phyloP scores from a whole-genome alignment of 2,329 filamentous ascomycete genomes.

The Paecilomyces sp. region DNA sequence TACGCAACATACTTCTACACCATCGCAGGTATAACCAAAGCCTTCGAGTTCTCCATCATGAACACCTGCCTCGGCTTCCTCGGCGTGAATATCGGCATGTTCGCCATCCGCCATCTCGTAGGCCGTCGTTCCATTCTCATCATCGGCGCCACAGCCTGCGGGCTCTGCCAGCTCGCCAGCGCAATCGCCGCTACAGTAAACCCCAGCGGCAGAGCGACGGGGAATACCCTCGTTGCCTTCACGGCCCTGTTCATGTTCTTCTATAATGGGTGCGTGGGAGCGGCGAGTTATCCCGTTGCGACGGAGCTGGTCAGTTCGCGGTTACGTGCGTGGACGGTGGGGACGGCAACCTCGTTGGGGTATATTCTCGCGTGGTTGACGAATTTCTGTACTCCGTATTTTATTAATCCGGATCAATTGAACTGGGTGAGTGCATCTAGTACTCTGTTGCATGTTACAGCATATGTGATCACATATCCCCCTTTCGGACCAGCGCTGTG shows the following conservation, averaged over 20 bases:
- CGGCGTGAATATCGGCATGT: slow-evolving; percentile 44
- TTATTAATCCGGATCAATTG: slow-evolving; percentile 31
- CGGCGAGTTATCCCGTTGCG: slow-evolving; percentile 23
- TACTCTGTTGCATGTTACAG: too few species aligned
- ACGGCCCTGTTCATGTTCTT: slow-evolving; percentile 28
- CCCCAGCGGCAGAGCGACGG: slow-evolving; percentile 8
- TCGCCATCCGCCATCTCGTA: slow-evolving; percentile 40
- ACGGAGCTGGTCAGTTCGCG: slow-evolving; percentile 20
- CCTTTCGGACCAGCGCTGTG: too few species aligned
- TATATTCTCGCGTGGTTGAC: slow-evolving; percentile 30
- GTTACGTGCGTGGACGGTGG: slow-evolving; percentile 28
- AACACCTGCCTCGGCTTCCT: slow-evolving; percentile 44
- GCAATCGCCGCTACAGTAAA: slow-evolving; percentile 29
- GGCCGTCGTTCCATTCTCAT: slow-evolving; percentile 44
- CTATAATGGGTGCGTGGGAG: slow-evolving; percentile 27
- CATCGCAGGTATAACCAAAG: slow-evolving; percentile 36
- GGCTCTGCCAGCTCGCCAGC: slow-evolving; percentile 39
- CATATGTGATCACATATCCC: too few species aligned
- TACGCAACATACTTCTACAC: slow-evolving; percentile 46
- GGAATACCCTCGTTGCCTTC: slow-evolving; percentile 24
- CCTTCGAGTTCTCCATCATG: slow-evolving; percentile 46
- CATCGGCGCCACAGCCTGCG: slow-evolving; percentile 38
- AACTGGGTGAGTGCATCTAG: slow-evolving; percentile 19
- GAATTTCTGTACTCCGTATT: slow-evolving; percentile 31
- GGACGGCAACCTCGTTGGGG: slow-evolving; percentile 23